Percentiles rank a stretch among this genome's conserved stretches.
phyloP scores from a whole-genome alignment of 139 green algal species.

The Monoraphidium neglectum region DNA sequence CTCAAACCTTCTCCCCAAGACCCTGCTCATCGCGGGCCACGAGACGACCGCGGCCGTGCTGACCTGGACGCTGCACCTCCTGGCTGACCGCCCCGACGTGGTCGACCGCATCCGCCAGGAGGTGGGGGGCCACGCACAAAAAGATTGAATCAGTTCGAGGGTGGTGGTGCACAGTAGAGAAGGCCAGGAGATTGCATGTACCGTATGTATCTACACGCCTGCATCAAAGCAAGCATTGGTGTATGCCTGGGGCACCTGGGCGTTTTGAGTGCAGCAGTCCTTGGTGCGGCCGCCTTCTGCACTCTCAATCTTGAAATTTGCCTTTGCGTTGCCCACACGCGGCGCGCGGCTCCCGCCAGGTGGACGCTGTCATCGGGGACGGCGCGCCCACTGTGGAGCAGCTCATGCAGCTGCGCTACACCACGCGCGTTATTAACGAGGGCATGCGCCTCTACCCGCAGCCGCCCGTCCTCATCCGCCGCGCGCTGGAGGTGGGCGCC shows the following conservation, averaged over 20 bases:
- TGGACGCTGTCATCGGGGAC: conserved; percentile 75
- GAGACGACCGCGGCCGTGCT: conserved; percentile 96
- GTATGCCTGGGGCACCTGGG: too few relatives aligned
- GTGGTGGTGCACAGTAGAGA: too few relatives aligned
- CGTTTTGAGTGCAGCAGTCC: neutral
- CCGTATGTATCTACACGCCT: too few relatives aligned
- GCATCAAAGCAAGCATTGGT: too few relatives aligned
- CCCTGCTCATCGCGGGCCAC: conserved; percentile 96
- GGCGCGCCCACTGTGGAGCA: conserved; percentile 69
- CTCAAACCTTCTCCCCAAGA: too few relatives aligned
- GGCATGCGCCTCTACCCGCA: conserved; percentile 95
- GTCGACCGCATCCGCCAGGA: conserved; percentile 58
- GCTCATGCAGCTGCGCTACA: conserved; percentile 65
- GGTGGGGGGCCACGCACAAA: too few relatives aligned
- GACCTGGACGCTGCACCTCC: conserved; percentile 91
- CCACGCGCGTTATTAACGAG: conserved; percentile 85
- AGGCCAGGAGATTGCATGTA: too few relatives aligned
- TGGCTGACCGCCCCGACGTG: conserved; percentile 74
- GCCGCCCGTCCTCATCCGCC: conserved; percentile 92
- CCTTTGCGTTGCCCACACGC: neutral
- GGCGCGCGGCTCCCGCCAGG: conserved; percentile 39
- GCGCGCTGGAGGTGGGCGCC: too few relatives aligned
- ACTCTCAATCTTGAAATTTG: neutral
- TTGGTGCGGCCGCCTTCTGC: neutral
- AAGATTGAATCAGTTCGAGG: too few relatives aligned